phyloP scores from a whole-genome alignment of 441 rosid species.

The Populus hybrid region DNA sequence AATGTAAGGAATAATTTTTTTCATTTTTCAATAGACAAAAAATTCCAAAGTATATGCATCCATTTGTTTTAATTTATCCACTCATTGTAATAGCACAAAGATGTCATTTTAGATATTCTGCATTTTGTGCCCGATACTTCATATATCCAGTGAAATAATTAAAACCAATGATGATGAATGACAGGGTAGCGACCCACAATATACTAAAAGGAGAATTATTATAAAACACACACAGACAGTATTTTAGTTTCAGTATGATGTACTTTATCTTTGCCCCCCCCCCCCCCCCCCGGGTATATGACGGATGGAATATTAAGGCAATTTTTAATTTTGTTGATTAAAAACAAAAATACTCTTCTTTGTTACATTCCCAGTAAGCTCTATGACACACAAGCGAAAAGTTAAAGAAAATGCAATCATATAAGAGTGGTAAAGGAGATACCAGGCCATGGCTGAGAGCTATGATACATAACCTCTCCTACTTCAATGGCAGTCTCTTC shows the following conservation, averaged over 20 bases:
- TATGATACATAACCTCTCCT: slow-evolving; percentile 84
- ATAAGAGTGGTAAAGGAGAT: slow-evolving; percentile 7
- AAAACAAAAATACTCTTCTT: neutral
- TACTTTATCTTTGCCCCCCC: neutral
- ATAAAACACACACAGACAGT: too few species aligned
- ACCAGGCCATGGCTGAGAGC: slow-evolving; percentile 99
- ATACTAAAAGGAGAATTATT: too few species aligned
- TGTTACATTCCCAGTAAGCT: neutral
- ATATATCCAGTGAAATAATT: neutral
- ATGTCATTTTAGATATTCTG: neutral
- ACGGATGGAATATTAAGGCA: neutral
- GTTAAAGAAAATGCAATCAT: neutral
- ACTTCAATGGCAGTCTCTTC: slow-evolving; percentile 97
- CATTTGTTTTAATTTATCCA: neutral
- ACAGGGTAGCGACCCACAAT: neutral
- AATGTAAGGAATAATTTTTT: too few species aligned
- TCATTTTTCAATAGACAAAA: neutral
- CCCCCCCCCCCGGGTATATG: neutral
- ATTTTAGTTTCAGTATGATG: neutral
- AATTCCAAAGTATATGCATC: neutral
- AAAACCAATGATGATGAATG: neutral
- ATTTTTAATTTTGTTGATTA: neutral
- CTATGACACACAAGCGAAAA: neutral
- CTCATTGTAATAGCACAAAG: neutral
- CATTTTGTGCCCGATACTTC: neutral